Evolutionary conservation across 192 early-diverging fungal genomes (phyloP).

Genomic region (Rhizophagus prolifer): DNA sequence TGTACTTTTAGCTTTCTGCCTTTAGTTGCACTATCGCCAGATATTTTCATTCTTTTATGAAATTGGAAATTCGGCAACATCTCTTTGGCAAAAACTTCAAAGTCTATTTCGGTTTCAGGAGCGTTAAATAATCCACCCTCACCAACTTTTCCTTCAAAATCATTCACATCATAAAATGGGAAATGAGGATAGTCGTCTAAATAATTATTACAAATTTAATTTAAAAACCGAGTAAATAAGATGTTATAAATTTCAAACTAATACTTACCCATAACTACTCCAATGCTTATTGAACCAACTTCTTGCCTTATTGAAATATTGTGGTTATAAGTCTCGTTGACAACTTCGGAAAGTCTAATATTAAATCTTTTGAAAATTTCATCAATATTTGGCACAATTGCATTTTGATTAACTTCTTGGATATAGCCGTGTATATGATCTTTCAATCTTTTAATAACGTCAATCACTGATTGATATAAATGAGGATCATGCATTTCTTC

Average conservation of each 20-base stretch:
- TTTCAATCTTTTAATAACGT: constrained; percentile 13
- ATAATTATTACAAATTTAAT: neutral
- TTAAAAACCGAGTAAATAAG: neutral
- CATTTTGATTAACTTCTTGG: neutral
- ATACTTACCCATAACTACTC: constrained; percentile 1
- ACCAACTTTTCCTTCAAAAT: constrained; percentile 22
- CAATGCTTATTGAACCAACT: neutral
- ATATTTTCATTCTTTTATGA: constrained; percentile 30
- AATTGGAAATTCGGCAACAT: constrained; percentile 33
- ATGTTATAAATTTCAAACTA: neutral
- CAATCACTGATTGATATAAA: neutral
- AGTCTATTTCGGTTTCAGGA: constrained; percentile 28
- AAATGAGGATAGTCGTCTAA: constrained; percentile 22
- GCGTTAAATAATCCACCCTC: constrained; percentile 25
- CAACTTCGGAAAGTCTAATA: neutral
- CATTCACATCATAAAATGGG: constrained; percentile 32
- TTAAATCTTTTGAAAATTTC: constrained; percentile 13
- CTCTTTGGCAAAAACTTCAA: constrained; percentile 31
- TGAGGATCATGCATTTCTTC: constrained; percentile 17
- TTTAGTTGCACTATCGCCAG: constrained; percentile 5
- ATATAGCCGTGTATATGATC: constrained; percentile 10
- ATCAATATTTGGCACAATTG: neutral
- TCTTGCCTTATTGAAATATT: neutral
- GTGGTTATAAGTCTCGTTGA: neutral
- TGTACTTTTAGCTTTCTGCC: constrained; percentile 23